phyloP scores from a whole-genome alignment of 2,329 filamentous ascomycete genomes.

The Pyrenochaeta sp. region DNA sequence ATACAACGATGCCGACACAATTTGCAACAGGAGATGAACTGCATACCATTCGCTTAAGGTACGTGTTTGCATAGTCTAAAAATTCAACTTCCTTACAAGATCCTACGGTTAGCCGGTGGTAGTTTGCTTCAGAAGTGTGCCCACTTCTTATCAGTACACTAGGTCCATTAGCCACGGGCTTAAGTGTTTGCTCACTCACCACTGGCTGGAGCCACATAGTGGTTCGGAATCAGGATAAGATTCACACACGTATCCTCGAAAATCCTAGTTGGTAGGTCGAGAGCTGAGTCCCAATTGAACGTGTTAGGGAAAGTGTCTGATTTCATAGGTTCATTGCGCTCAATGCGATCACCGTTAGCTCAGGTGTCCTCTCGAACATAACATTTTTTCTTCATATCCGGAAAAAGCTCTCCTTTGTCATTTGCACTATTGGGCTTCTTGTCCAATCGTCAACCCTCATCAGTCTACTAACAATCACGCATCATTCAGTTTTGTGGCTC shows the following conservation, averaged over 20 bases:
- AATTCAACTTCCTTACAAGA: not conserved
- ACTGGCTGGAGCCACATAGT: not conserved
- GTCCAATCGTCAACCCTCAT: not conserved
- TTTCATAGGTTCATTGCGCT: not conserved
- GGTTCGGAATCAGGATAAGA: not conserved
- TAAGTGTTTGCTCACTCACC: not conserved
- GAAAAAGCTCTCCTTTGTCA: not conserved
- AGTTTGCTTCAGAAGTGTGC: not conserved
- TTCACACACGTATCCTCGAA: not conserved
- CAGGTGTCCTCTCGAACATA: not conserved
- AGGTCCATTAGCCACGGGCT: not conserved
- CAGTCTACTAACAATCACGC: not conserved
- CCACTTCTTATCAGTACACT: not conserved
- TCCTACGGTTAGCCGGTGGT: not conserved
- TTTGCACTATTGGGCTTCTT: not conserved
- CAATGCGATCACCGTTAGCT: not conserved
- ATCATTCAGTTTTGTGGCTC: not conserved
- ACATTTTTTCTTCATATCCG: not conserved
- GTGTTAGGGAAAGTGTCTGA: not conserved
- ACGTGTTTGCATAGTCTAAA: not conserved
- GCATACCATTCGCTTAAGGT: not conserved
- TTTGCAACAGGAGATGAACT: not conserved
- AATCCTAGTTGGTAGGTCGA: not conserved
- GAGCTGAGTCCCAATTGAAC: not conserved
- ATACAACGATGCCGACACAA: not conserved